Evolutionary conservation across 306 rosid genomes (phyloP).

Genomic region (Trichosanthes cucumerina): DNA sequence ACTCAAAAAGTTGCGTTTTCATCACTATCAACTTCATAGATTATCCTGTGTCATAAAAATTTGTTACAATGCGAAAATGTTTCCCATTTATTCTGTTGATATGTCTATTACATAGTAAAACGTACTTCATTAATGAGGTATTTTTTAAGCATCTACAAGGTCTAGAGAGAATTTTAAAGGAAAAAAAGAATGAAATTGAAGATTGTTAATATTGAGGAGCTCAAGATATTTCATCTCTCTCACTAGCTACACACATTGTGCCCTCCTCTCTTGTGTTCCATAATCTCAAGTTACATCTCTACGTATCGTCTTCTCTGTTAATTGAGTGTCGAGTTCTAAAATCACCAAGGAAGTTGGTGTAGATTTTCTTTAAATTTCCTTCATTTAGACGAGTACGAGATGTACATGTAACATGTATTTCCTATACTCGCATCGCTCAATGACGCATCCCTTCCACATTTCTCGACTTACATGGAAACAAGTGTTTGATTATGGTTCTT

Average conservation of each 20-base stretch:
- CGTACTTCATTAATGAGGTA: neutral
- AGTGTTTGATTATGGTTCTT: slow-evolving; percentile 14
- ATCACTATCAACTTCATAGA: neutral
- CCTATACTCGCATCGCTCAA: neutral
- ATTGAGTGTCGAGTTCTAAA: neutral
- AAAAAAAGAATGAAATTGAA: neutral
- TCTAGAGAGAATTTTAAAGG: neutral
- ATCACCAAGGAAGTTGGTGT: neutral
- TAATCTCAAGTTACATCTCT: neutral
- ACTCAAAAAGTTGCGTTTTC: neutral
- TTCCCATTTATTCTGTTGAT: neutral
- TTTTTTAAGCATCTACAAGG: neutral
- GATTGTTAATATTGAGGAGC: neutral
- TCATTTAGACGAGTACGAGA: neutral
- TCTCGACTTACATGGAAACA: neutral
- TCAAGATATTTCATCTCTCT: neutral
- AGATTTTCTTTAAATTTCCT: neutral
- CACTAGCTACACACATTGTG: neutral
- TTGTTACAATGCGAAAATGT: neutral
- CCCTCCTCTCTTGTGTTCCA: neutral
- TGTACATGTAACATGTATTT: neutral
- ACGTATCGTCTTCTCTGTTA: neutral
- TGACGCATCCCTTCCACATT: neutral
- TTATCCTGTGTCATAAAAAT: neutral
- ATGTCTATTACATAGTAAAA: neutral